phyloP scores from a whole-genome alignment of 176 grass and related monocot species.

The Alopecurus myosuroides region DNA sequence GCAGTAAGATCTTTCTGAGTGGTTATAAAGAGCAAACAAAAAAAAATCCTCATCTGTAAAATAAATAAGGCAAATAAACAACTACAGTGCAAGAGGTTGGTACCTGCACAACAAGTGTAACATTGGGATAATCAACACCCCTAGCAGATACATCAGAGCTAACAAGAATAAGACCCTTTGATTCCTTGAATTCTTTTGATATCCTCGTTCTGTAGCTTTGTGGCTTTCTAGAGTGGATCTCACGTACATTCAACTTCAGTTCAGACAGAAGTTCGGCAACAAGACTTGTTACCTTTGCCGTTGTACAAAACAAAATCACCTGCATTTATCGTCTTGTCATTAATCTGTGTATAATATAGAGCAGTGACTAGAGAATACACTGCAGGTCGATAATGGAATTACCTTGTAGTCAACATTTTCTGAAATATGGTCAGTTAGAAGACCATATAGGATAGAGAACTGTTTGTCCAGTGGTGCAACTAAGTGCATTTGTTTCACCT shows the following conservation, averaged over 20 bases:
- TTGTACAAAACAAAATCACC: constrained; percentile 98
- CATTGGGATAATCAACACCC: constrained; percentile 98
- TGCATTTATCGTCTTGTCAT: constrained; percentile 35
- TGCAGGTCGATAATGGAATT: constrained; percentile 25
- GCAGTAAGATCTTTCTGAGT: neutral
- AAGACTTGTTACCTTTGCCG: constrained; percentile 89
- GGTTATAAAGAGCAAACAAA: neutral
- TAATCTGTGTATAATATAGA: neutral
- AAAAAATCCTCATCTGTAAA: neutral
- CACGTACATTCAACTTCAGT: constrained; percentile 82
- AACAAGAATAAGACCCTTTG: constrained; percentile 93
- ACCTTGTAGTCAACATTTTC: constrained; percentile 93
- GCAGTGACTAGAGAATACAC: neutral
- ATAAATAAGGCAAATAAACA: constrained; percentile 10
- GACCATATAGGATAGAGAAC: constrained; percentile 75
- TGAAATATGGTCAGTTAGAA: constrained; percentile 85
- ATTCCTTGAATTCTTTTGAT: constrained; percentile 97
- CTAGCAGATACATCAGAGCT: constrained; percentile 95
- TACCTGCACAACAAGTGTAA: constrained; percentile 97
- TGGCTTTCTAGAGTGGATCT: constrained; percentile 95
- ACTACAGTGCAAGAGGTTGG: neutral
- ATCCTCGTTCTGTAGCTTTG: constrained; percentile 95
- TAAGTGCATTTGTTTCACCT: constrained; percentile 97
- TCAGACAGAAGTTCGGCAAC: constrained; percentile 78
- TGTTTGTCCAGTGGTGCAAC: constrained; percentile 87